A percentile compares a stretch with the other conserved stretches of the same genome.
Conservation (phyloP, 768 basidiomycete genomes). For the Mycena capillaripes region DNA sequence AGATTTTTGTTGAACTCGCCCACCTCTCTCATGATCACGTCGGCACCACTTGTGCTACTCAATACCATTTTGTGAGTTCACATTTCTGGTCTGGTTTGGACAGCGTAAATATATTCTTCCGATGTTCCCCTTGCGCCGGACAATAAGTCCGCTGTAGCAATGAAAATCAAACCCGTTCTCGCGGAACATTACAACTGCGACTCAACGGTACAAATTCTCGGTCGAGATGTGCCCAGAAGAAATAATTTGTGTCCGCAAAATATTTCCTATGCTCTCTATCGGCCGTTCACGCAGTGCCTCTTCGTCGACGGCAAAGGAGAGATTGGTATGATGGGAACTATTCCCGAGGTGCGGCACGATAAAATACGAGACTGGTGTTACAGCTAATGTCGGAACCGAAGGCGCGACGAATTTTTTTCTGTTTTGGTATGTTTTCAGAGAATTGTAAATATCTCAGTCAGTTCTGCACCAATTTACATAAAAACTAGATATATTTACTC, state of each 20-base stretch:
- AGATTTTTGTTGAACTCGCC: slow-evolving; percentile 59
- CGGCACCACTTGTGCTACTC: slow-evolving; percentile 73
- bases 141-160: slow-evolving; percentile 70
- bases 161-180: slow-evolving; percentile 65
- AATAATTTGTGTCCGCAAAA: background rate
- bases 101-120: background rate
- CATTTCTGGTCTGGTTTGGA: background rate
- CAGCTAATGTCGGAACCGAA: too few relatives aligned
- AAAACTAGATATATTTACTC: too few relatives aligned
- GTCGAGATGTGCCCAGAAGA: background rate
- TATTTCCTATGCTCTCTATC: slow-evolving; percentile 67
- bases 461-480: too few relatives aligned
- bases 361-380: too few relatives aligned
- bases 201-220: slow-evolving; percentile 57
- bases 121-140: slow-evolving; percentile 48
- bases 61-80: slow-evolving; percentile 62
- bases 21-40: slow-evolving; percentile 41
- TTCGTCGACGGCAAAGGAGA: slow-evolving; percentile 71
- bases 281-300: slow-evolving; percentile 69
- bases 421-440: too few relatives aligned
- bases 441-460: too few relatives aligned
- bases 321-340: slow-evolving; percentile 66
- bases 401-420: too few relatives aligned
- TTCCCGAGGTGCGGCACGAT: too few relatives aligned
- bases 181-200: slow-evolving; percentile 73